These are phyloP conservation scores for Nothophytophthora sp. DNA, from an alignment of 352 stramenopile genomes.

Conservation along the genomic window DNA sequence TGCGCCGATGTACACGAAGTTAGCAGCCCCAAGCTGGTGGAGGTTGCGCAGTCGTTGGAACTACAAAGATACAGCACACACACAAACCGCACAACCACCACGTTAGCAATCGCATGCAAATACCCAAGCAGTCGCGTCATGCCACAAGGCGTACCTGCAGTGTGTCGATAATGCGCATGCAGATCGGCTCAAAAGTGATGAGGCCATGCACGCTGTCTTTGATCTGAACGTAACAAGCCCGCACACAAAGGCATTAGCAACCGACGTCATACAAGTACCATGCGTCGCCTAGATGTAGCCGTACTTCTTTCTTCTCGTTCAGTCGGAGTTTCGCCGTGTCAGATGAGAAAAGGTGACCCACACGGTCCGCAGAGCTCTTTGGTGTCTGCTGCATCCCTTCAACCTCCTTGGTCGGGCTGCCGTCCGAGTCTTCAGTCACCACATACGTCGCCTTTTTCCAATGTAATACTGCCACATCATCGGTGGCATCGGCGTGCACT, in stretches of 20 bases:
- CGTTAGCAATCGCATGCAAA: not conserved
- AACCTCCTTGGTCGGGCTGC: not conserved
- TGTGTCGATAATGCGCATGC: conserved; percentile 84
- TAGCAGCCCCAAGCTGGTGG: conserved; percentile 92
- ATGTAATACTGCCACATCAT: not conserved
- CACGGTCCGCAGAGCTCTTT: not conserved
- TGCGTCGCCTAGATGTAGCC: no score
- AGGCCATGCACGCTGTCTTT: conserved; percentile 82
- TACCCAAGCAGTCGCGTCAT: not conserved
- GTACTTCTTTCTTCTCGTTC: conserved; percentile 55
- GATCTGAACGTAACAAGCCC: conserved; percentile 40
- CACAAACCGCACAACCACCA: not conserved
- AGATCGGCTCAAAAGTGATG: conserved; percentile 78
- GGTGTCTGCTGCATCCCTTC: conserved; percentile 5
- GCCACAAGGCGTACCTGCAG: conserved; percentile 40
- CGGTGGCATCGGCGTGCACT: not conserved
- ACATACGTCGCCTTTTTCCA: not conserved
- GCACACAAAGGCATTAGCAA: not conserved
- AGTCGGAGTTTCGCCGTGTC: conserved; percentile 15
- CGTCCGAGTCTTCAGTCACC: not conserved
- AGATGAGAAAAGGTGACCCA: not conserved
- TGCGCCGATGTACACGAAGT: conserved; percentile 89
- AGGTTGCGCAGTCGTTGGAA: conserved; percentile 95
- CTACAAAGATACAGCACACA: conserved; percentile 30
- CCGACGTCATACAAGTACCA: not conserved